These are phyloP conservation scores for Xylariaceae sp. DNA, from an alignment of 2,329 filamentous ascomycete species.

Conservation along the genomic window DNA sequence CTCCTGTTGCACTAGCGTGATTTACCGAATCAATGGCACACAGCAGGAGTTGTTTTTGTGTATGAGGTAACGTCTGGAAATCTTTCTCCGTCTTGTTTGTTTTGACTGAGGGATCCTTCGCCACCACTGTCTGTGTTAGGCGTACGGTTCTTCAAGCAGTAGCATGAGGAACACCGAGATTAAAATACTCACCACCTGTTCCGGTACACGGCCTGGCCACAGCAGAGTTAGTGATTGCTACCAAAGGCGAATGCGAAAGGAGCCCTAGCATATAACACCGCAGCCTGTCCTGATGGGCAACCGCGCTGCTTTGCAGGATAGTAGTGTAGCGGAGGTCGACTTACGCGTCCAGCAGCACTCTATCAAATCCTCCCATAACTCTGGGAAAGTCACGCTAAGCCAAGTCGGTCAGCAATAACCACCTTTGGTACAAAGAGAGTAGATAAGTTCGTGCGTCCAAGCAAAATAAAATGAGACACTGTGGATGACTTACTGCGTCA, in stretches of 20 bases:
- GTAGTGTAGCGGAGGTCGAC: background rate
- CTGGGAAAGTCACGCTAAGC: slow-evolving; percentile 79
- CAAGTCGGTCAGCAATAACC: slow-evolving; percentile 1
- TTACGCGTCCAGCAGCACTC: slow-evolving; percentile 70
- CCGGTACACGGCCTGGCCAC: slow-evolving; percentile 79
- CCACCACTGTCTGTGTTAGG: slow-evolving; percentile 65
- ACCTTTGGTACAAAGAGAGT: too few species aligned
- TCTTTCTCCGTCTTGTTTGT: slow-evolving; percentile 97
- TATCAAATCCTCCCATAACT: slow-evolving; percentile 94
- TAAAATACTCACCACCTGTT: slow-evolving; percentile 67
- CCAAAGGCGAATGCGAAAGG: too few species aligned
- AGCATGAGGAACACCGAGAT: background rate
- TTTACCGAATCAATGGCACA: slow-evolving; percentile 95
- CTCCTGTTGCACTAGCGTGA: slow-evolving; percentile 88
- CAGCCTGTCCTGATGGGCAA: too few species aligned
- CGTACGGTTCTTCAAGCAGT: too few species aligned
- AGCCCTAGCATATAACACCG: too few species aligned
- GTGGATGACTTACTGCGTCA: slow-evolving; percentile 64
- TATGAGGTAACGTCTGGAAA: slow-evolving; percentile 90
- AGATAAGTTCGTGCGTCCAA: background rate
- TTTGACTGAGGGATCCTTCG: slow-evolving; percentile 96
- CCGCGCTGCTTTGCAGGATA: too few species aligned
- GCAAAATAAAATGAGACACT: background rate
- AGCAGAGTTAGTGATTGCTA: slow-evolving; percentile 61
- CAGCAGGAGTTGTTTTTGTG: slow-evolving; percentile 92